Conservation (phyloP, 1,284 basidiomycete genomes). For the Phenoliferia sp. region DNA sequence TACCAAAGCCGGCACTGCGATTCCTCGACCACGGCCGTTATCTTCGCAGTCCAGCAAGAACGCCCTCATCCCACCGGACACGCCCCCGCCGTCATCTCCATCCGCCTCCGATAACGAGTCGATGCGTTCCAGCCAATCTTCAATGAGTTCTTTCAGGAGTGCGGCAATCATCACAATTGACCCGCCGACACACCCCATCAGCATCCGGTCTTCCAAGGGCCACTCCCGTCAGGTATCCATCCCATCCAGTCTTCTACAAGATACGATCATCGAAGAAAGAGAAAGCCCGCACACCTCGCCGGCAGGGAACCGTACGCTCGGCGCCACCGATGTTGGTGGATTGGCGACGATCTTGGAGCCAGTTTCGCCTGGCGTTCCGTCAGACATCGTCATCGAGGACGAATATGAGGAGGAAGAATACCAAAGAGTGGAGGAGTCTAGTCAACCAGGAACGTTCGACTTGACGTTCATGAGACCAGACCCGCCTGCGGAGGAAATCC, state of each 20-base stretch:
- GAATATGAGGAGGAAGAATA: background rate
- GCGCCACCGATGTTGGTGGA: background rate
- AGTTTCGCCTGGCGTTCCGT: background rate
- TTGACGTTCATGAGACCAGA: background rate
- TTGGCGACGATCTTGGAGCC: background rate
- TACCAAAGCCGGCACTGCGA: background rate
- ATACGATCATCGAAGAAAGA: slow-evolving; percentile 11
- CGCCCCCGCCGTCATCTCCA: slow-evolving; percentile 11
- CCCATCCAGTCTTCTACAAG: slow-evolving; percentile 7
- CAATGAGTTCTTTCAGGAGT: background rate
- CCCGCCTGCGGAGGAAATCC: background rate
- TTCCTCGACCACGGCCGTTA: background rate
- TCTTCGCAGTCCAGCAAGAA: background rate
- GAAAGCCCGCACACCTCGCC: slow-evolving; percentile 3
- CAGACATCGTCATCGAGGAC: background rate
- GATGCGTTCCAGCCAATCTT: background rate
- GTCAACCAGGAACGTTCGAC: background rate
- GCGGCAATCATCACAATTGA: background rate
- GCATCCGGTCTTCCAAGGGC: background rate
- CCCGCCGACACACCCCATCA: background rate
- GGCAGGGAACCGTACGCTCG: background rate
- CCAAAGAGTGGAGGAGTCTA: background rate
- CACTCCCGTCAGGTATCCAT: slow-evolving; percentile 6
- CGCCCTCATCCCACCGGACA: slow-evolving; percentile 3
- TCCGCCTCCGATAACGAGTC: slow-evolving; percentile 3